Evolutionary conservation across 2,329 filamentous ascomycete species (phyloP), one percentile per base, ranked within the genome.

Genomic region (Fusarium gaditjirri): DNA sequence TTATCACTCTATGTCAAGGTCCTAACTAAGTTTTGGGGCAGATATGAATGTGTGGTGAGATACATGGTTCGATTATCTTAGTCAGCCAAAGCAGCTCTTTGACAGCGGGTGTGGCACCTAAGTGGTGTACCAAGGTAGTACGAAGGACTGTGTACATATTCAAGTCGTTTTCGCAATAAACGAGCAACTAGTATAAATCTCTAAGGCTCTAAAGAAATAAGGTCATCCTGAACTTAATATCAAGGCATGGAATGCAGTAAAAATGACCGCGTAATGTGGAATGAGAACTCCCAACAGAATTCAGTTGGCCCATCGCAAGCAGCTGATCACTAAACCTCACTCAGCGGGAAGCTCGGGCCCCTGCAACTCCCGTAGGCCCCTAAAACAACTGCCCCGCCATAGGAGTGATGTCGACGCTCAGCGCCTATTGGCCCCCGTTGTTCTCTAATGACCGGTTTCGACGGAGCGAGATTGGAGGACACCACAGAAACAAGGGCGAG

Each of bases 391-490:
- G 46, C 70, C 60, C 64, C 56, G 36, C 62, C 58, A 66, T 42
- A 50, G 68, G 50, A 60, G 61, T 67, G 55, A 75, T 75, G 74
- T 75, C 73, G 65, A 59, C 39, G 21, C 23, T 21, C 35, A 31
- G 33, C 29, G n/a, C 29, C 65, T 59, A 76, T 76, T 76, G 74
- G 69, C n/a, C 31, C 33, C 23, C 33, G n/a, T 41, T 25, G 49
- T 29, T 53, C 49, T 53, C 44, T 47, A 61, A 38, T 41, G 61
- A 61, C 61, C 52, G 38, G 46, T 59, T 21, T 47, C 44, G 65
- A 43, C 64, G 54, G 56, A 61, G 61, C 68, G 73, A 74, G 50
- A 75, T 76, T 74, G 66, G 64, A 57, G 55, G 69, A 53, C 46
- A 61, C 55, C 53, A 61, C 31, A 49, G 41, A 36, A 58, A 58